These are phyloP conservation scores for Pestalotiopsis sp. DNA, from an alignment of 2,329 filamentous ascomycete genomes.

Conservation along the genomic window DNA sequence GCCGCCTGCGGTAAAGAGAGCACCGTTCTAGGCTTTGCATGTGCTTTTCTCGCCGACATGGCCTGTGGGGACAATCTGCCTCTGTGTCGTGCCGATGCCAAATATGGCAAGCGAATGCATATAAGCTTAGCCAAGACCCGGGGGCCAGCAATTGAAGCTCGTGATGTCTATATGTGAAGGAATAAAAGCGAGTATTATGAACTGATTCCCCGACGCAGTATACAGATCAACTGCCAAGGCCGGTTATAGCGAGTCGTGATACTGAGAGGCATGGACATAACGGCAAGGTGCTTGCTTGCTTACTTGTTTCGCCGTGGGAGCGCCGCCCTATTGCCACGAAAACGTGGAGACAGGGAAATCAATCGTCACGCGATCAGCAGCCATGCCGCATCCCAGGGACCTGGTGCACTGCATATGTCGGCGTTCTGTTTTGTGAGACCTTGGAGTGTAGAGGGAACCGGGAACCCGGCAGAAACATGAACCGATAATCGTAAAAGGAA, in stretches of 20 bases:
- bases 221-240: neutral
- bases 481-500: neutral
- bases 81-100: neutral
- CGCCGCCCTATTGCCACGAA: neutral
- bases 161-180: neutral
- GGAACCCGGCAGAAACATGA: neutral
- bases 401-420: neutral
- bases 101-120: neutral
- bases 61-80: neutral
- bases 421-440: neutral
- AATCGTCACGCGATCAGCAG: slow-evolving; percentile 10
- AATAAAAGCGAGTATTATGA: neutral
- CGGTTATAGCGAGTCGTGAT: neutral
- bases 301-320: neutral
- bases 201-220: neutral
- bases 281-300: neutral
- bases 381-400: neutral
- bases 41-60: neutral
- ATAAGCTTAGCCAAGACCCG: neutral
- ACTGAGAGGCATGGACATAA: neutral
- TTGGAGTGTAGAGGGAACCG: neutral
- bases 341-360: slow-evolving; percentile 11
- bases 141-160: neutral
- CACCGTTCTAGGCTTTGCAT: neutral
- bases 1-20: neutral